These are phyloP conservation scores for Elsinoe batatas DNA, from an alignment of 2,329 filamentous ascomycete genomes.

Conservation along the genomic window DNA sequence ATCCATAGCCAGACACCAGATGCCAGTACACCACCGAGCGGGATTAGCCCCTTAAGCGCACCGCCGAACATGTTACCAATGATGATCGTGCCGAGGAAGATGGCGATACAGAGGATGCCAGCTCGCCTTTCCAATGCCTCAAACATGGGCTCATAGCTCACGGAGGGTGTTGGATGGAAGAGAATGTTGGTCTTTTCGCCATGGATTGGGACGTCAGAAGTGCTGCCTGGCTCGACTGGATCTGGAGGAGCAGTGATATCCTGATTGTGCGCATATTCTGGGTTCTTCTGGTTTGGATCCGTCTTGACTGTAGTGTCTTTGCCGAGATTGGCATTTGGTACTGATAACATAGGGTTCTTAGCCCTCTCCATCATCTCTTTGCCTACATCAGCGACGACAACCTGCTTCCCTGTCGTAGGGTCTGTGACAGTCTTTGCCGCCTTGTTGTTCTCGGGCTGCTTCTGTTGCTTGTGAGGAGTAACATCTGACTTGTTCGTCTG, in stretches of 20 bases:
- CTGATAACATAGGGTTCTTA: constrained; percentile 63
- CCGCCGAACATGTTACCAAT: constrained; percentile 73
- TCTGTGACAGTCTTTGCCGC: constrained; percentile 62
- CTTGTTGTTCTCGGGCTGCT: constrained; percentile 31
- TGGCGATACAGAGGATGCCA: constrained; percentile 57
- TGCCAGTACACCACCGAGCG: constrained; percentile 59
- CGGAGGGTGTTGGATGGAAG: constrained; percentile 85
- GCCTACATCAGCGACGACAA: constrained; percentile 75
- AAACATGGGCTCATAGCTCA: constrained; percentile 87
- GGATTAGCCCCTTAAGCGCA: constrained; percentile 63
- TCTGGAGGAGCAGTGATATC: constrained; percentile 87
- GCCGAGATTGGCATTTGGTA: constrained; percentile 82
- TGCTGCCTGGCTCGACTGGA: constrained; percentile 68
- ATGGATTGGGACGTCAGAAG: constrained; percentile 88
- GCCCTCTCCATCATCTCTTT: constrained; percentile 59
- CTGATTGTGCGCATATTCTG: constrained; percentile 75
- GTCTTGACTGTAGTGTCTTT: constrained; percentile 65
- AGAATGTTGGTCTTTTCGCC: constrained; percentile 94
- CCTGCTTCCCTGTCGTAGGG: constrained; percentile 75
- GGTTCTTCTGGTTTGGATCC: constrained; percentile 57
- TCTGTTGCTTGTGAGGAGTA: constrained; percentile 38
- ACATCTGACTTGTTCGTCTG: constrained; percentile 24
- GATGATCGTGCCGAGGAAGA: constrained; percentile 65
- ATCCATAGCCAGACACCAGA: constrained; percentile 82
- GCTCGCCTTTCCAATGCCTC: constrained; percentile 63